Base-by-base conservation (phyloP, 768 basidiomycete species). In the Tulasnella sp. region DNA sequence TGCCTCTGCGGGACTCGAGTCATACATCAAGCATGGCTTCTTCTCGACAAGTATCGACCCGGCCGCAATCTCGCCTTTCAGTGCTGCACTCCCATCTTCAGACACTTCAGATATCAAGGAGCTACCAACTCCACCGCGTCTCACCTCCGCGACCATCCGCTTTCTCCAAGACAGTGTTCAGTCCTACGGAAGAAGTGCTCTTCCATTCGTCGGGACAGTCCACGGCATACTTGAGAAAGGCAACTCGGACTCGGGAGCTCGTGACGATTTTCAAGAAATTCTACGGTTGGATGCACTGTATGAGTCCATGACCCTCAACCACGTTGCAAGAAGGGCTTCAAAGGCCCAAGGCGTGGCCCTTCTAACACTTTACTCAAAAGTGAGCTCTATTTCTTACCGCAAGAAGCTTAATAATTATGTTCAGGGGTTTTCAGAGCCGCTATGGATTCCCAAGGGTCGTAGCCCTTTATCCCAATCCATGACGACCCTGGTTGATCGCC, bases 281-380 rank as follows among this genome's bases (percentile, higher is more conserved):
- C 75, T 77, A 3, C 80, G 81, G 16, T 81, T 97, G 39, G 96
- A 98, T 77, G 83, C 83, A 9, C 82, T 91, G 26, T 94, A 94
- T 80, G 92, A 98, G 63, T 79, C 86, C 37, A 92, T 91, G 85
- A 90, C 92, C 0, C 85, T 97, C 67, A 98, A 96, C 77, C 92
- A 96, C 78, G 89, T 97, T 75, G 85, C 93, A 1, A 83, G 90
- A 35, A 85, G 97, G 14, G 94, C 95, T 36, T 95, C 94, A 37
- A 90, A 87, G 71, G 85, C 95, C 5, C 97, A 99, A 79, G 97
- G 97, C 3, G 89, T 92, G 14, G 96, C 96, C 5, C 86, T 98
- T 52, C 86, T 99, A 37, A 93, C 94, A 0, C 84, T 98, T 3
- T 96, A 90, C 79, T 83, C 90, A 19, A 92, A 89, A 77, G 67